Evolutionary conservation across 2,329 filamentous ascomycete genomes (phyloP).

Genomic region (Ceratocystis diversiconidia): DNA sequence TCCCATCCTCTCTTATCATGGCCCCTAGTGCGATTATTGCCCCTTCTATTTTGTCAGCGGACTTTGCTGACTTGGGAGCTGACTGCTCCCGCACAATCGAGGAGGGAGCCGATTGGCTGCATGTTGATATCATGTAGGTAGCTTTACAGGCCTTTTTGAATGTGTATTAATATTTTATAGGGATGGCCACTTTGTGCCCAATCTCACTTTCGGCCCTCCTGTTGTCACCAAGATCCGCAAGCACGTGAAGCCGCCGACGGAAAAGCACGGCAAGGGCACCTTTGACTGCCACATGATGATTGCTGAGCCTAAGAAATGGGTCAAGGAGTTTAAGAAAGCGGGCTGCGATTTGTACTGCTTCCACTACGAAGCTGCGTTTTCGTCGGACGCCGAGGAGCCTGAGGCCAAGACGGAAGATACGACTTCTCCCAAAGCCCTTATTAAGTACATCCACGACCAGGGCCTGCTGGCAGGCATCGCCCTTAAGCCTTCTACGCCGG

Average conservation of each 20-base stretch:
- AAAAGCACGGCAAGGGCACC: conserved; percentile 64
- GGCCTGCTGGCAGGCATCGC: conserved; percentile 88
- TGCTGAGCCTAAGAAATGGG: conserved; percentile 97
- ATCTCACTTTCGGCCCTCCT: conserved; percentile 91
- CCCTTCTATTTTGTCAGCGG: conserved; percentile 92
- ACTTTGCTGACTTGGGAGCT: conserved; percentile 78
- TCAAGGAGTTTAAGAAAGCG: conserved; percentile 82
- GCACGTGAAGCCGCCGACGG: conserved; percentile 63
- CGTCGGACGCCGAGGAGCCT: conserved; percentile 69
- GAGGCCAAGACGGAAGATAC: conserved; percentile 51
- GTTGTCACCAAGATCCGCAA: conserved; percentile 87
- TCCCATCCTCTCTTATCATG: conserved; percentile 41
- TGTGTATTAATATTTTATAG: conserved; percentile 31
- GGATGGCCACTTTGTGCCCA: conserved; percentile 98
- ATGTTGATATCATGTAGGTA: conserved; percentile 74
- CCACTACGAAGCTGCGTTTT: conserved; percentile 94
- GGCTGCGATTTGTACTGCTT: conserved; percentile 99
- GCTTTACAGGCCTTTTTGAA: background rate
- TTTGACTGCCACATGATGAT: conserved; percentile 99
- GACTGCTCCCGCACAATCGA: conserved; percentile 78
- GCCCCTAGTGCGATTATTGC: conserved; percentile 85
- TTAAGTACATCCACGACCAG: conserved; percentile 76
- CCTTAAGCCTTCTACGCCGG: conserved; percentile 82
- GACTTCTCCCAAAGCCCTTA: conserved; percentile 72
- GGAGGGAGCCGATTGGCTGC: conserved; percentile 80